Evolutionary conservation across 2,329 filamentous ascomycete species (phyloP), one percentile per base, ranked within the genome.

Genomic region (Fusarium nelsonii): DNA sequence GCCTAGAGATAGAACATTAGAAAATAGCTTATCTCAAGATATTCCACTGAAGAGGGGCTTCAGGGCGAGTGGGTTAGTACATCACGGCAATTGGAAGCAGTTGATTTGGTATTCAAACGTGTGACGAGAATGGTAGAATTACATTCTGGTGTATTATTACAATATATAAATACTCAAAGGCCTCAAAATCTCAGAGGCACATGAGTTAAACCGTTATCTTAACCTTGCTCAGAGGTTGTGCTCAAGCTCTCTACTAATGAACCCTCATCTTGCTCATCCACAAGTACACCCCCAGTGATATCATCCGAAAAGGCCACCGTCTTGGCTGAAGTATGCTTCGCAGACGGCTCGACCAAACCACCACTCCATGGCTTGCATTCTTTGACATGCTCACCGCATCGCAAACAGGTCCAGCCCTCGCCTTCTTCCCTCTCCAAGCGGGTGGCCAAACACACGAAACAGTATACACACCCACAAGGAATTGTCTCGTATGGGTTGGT

Each of bases 401-500:
- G 87, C 46, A 99, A 82, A 80, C 96, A 99, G 12, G 89, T 87
- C 93, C 94, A 97, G 4, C 95, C 95, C 76, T 97, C 93, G 33
- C 95, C 96, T 77, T 97, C 95, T 79, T 98, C 95, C 7, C 91
- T 89, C 79, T 97, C 95, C 43, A 99, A 85, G 63, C 92, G 89
- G 60, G 94, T 93, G 4, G 94, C 93, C n/a, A 98, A 81, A 76
- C 96, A 99, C 18, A 97, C 93, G 77, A 97, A 99, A 80, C 96
- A 99, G 81, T 98, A 99, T 62, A 97, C 85, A 78, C 94, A 97
- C 1, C 92, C 92, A 74, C 96, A 99, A 1, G 93, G 91, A 4
- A 94, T 88, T 1, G 94, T 89, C 80, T 97, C 93, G 78, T 99
- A 99, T 0, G 96, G 94, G 77, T 98, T 99, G 6, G 95, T 97